phyloP scores from a whole-genome alignment of 768 basidiomycete genomes.

The Paxillus involutus region DNA sequence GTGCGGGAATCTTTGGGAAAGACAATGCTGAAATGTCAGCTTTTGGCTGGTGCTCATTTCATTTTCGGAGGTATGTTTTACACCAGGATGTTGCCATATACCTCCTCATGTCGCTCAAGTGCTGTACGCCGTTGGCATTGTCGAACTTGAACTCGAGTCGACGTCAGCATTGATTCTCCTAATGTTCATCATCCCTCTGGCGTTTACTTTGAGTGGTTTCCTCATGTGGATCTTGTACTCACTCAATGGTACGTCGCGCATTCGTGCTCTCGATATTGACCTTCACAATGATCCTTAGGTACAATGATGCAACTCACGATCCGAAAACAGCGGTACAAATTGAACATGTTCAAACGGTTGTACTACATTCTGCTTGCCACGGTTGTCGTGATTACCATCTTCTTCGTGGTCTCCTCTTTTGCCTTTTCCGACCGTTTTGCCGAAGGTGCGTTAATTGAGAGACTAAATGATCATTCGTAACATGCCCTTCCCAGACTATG shows the following conservation, averaged over 20 bases:
- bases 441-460: conserved; percentile 58
- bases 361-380: conserved; percentile 83
- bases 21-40: conserved; percentile 81
- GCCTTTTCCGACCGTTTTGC: conserved; percentile 89
- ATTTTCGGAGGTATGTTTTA: conserved; percentile 81
- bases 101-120: conserved; percentile 45
- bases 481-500: conserved; percentile 64
- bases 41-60: conserved; percentile 84
- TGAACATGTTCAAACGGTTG: conserved; percentile 85
- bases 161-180: conserved; percentile 83
- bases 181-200: conserved; percentile 90
- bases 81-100: neutral
- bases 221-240: conserved; percentile 95
- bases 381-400: conserved; percentile 78
- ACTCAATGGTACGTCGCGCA: conserved; percentile 65
- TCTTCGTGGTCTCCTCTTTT: conserved; percentile 92
- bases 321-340: conserved; percentile 84
- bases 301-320: conserved; percentile 86
- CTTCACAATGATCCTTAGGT: conserved; percentile 42
- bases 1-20: conserved; percentile 85
- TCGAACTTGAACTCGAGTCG: conserved; percentile 88
- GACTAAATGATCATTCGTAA: neutral
- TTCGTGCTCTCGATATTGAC: neutral
- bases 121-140: conserved; percentile 92
- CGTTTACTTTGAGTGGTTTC: conserved; percentile 94